Conservation (phyloP, 371 early-diverging fungal species). For the Parasitella parasitica region DNA sequence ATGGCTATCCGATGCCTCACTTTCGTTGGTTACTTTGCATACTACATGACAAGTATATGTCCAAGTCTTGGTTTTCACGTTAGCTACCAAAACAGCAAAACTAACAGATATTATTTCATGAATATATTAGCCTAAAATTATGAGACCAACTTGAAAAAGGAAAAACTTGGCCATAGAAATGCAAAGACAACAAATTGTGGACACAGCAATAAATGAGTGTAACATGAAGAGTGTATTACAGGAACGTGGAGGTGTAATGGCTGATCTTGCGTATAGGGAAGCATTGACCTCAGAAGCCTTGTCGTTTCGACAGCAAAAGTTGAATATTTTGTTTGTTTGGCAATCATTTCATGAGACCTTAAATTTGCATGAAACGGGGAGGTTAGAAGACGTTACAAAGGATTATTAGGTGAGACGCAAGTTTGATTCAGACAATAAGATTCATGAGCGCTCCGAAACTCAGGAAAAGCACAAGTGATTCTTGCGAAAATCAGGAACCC, state of each 20-base stretch:
- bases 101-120: too few species aligned
- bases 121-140: too few species aligned
- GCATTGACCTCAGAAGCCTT: neutral
- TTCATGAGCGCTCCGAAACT: neutral
- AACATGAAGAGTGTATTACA: neutral
- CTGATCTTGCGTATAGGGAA: neutral
- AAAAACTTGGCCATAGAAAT: neutral
- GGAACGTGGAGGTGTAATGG: neutral
- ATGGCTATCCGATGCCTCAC: too few species aligned
- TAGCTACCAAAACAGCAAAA: too few species aligned
- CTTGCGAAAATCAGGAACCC: neutral
- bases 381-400: neutral
- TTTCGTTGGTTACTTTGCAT: too few species aligned
- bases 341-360: neutral
- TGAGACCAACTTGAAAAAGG: too few species aligned
- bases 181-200: neutral
- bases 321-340: neutral
- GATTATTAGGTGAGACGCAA: too few species aligned
- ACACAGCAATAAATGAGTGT: neutral
- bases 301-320: neutral
- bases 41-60: too few species aligned
- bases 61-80: too few species aligned
- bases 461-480: neutral
- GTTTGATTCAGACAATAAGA: neutral
- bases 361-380: neutral